Percentiles rank a stretch among this genome's conserved stretches.
Evolutionary conservation across 2,329 filamentous ascomycete genomes (phyloP).

Genomic region (Elsinoe arachidis): DNA sequence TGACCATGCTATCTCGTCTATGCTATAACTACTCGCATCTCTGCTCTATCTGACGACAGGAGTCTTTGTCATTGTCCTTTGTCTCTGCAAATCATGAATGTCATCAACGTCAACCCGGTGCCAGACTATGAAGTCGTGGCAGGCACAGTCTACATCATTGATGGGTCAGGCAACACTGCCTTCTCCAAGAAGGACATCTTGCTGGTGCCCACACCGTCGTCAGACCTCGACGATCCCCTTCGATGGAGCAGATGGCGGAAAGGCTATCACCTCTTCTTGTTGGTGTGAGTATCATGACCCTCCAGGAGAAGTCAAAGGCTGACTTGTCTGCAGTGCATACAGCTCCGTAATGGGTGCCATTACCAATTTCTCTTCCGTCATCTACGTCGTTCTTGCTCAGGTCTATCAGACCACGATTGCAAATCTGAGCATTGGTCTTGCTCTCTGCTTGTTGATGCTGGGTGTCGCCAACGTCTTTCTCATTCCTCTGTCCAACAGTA

Average conservation of each 20-base stretch:
- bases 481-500: constrained; percentile 17
- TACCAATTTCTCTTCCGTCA: constrained; percentile 18
- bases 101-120: constrained; percentile 6
- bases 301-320: not conserved
- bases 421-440: constrained; percentile 15
- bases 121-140: constrained; percentile 15
- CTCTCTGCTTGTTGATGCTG: constrained; percentile 14
- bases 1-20: constrained; percentile 9
- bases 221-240: constrained; percentile 15
- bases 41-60: not conserved
- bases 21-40: not conserved
- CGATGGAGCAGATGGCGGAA: constrained; percentile 17
- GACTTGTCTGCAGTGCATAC: constrained; percentile 8
- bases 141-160: constrained; percentile 15
- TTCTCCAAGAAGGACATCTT: constrained; percentile 16
- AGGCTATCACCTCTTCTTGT: constrained; percentile 15
- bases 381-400: constrained; percentile 16
- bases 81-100: not conserved
- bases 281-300: constrained; percentile 8
- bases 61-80: not conserved
- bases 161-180: not conserved
- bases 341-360: constrained; percentile 17
- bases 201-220: constrained; percentile 16
- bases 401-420: constrained; percentile 14
- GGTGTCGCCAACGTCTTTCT: constrained; percentile 17